Conservation (phyloP, 1,284 basidiomycete species). For the Fistulinella staudtii region DNA sequence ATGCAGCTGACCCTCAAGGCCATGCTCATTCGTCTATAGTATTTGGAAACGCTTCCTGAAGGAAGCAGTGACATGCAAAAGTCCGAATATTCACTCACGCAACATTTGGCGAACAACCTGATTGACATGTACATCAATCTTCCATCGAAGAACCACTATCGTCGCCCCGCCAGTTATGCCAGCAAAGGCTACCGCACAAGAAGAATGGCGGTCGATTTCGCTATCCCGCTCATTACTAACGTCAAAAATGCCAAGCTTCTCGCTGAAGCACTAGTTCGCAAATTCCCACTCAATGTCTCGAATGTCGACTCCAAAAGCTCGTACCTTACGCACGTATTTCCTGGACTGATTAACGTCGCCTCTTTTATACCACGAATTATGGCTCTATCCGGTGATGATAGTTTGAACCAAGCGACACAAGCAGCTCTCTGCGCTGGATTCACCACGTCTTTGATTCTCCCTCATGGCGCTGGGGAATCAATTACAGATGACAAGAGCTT, state of each 20-base stretch:
- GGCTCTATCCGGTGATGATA: conserved; percentile 51
- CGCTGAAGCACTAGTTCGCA: conserved; percentile 91
- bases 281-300: conserved; percentile 83
- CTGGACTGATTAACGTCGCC: conserved; percentile 87
- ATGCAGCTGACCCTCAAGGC: not conserved
- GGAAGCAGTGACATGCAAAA: conserved; percentile 79
- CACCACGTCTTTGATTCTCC: conserved; percentile 77
- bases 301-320: conserved; percentile 95
- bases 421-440: conserved; percentile 87
- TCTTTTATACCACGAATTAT: conserved; percentile 83
- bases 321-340: conserved; percentile 87
- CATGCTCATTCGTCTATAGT: conserved; percentile 44
- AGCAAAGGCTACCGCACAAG: conserved; percentile 97
- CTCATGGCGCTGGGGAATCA: conserved; percentile 57
- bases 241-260: conserved; percentile 99
- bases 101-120: conserved; percentile 92
- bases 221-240: conserved; percentile 96
- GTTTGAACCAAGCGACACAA: conserved; percentile 68
- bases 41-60: conserved; percentile 83
- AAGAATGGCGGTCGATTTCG: conserved; percentile 99
- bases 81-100: conserved; percentile 92
- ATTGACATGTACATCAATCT: conserved; percentile 99
- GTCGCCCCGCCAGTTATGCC: conserved; percentile 94
- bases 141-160: conserved; percentile 97
- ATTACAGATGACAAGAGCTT: conserved; percentile 71